Evolutionary conservation across 805 yeast genomes (phyloP).

Genomic region (Metschnikowia kofuensis): DNA sequence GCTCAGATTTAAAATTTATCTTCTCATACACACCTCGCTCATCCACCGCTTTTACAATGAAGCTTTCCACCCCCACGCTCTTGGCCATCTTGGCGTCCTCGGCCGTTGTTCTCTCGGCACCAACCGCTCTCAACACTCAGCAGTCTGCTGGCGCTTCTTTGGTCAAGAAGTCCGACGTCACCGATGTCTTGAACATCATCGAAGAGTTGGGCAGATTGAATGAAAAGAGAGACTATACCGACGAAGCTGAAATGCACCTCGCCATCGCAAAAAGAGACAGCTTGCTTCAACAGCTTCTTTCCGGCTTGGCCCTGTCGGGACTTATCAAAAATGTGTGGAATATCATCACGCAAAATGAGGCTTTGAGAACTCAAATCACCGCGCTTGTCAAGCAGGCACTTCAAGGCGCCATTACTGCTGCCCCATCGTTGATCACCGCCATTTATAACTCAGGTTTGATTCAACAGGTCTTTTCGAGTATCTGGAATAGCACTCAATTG

Average conservation of each 20-base stretch:
- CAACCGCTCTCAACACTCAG: constrained; percentile 17
- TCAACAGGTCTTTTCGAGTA: constrained; percentile 27
- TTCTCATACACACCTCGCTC: background rate
- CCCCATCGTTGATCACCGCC: constrained; percentile 40
- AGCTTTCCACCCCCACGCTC: constrained; percentile 38
- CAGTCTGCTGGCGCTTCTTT: constrained; percentile 20
- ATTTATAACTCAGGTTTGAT: constrained; percentile 41
- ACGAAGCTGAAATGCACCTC: constrained; percentile 25
- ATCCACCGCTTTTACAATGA: constrained; percentile 26
- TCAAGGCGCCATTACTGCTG: constrained; percentile 34
- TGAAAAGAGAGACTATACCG: constrained; percentile 34
- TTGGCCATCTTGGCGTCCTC: constrained; percentile 40
- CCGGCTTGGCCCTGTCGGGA: constrained; percentile 39
- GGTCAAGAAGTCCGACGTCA: constrained; percentile 35
- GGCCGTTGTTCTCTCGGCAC: constrained; percentile 37
- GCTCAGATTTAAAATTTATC: too few species aligned
- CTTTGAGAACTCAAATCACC: constrained; percentile 25
- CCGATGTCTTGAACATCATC: constrained; percentile 32
- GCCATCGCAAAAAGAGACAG: constrained; percentile 34
- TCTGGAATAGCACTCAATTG: constrained; percentile 33
- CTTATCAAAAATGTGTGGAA: constrained; percentile 34
- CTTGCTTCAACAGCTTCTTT: constrained; percentile 33
- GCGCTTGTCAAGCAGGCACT: constrained; percentile 31
- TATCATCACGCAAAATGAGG: constrained; percentile 31
- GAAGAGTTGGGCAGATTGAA: constrained; percentile 32